phyloP scores from a whole-genome alignment of 2,329 filamentous ascomycete species.

The Aureobasidium sp. region DNA sequence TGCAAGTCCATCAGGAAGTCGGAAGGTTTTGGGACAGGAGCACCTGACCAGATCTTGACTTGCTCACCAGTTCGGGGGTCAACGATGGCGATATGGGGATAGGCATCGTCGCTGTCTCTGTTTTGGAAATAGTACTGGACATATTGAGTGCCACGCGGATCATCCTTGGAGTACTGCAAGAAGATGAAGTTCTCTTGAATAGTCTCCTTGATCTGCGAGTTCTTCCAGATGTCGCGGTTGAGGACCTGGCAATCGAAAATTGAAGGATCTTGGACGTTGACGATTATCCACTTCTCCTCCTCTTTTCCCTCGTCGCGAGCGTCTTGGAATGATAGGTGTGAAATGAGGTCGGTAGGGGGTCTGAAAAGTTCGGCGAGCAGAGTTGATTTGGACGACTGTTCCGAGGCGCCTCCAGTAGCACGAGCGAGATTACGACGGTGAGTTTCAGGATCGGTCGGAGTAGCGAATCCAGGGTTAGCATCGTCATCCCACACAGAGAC shows the following conservation, averaged over 20 bases:
- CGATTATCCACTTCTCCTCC: slow-evolving; percentile 85
- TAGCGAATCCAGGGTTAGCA: slow-evolving; percentile 30
- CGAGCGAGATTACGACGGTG: slow-evolving; percentile 49
- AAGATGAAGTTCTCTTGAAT: slow-evolving; percentile 92
- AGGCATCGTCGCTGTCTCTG: slow-evolving; percentile 78
- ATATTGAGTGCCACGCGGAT: slow-evolving; percentile 70
- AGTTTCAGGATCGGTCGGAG: slow-evolving; percentile 35
- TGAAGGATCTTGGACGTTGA: slow-evolving; percentile 89
- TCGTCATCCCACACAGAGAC: slow-evolving; percentile 51
- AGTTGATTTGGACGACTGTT: slow-evolving; percentile 61
- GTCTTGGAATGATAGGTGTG: slow-evolving; percentile 69
- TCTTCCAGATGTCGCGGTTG: slow-evolving; percentile 95
- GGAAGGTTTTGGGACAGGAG: slow-evolving; percentile 63
- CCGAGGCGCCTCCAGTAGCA: slow-evolving; percentile 59
- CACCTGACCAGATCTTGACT: slow-evolving; percentile 90
- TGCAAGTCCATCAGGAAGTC: slow-evolving; percentile 89
- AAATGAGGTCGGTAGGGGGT: slow-evolving; percentile 87
- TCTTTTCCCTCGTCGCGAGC: slow-evolving; percentile 82
- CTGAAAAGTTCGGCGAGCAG: slow-evolving; percentile 87
- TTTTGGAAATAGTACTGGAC: slow-evolving; percentile 79
- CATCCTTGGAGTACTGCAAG: slow-evolving; percentile 85
- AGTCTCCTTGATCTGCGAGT: slow-evolving; percentile 67
- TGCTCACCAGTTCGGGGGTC: slow-evolving; percentile 95
- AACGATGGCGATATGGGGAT: slow-evolving; percentile 91
- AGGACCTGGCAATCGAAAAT: slow-evolving; percentile 92